phyloP scores from a whole-genome alignment of 768 basidiomycete species.

The Melanogaster broomeanus region DNA sequence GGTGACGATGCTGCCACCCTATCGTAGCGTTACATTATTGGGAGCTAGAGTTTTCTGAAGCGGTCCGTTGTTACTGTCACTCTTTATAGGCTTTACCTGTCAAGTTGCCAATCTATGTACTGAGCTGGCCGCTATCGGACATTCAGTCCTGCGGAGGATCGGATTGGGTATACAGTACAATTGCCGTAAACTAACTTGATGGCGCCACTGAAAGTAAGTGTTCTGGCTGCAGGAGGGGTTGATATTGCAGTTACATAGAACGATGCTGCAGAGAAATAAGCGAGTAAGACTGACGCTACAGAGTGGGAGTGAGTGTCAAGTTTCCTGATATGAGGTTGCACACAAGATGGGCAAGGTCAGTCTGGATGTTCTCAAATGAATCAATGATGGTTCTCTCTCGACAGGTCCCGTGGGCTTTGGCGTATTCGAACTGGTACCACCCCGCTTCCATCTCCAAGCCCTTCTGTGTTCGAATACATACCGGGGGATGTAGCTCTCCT shows the following conservation, averaged over 20 bases:
- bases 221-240: constrained; percentile 42
- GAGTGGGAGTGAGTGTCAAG: constrained; percentile 42
- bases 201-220: constrained; percentile 55
- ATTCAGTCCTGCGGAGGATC: background rate
- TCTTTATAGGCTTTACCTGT: too few species aligned
- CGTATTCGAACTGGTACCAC: constrained; percentile 60
- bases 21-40: too few species aligned
- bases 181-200: too few species aligned
- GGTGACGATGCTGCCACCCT: too few species aligned
- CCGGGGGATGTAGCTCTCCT: constrained; percentile 50
- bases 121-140: too few species aligned
- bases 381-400: background rate
- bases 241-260: constrained; percentile 58
- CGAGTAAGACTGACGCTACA: constrained; percentile 38
- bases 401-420: constrained; percentile 55
- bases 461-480: constrained; percentile 49
- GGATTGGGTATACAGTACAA: constrained; percentile 66
- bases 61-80: too few species aligned
- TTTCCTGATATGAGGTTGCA: background rate
- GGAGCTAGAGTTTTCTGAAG: too few species aligned
- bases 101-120: too few species aligned
- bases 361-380: background rate
- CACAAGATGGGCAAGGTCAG: constrained; percentile 48
- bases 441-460: constrained; percentile 51
- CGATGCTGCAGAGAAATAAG: constrained; percentile 47